Evolutionary conservation across 1,284 basidiomycete species (phyloP).

Genomic region (Apiotrichum gracile): DNA sequence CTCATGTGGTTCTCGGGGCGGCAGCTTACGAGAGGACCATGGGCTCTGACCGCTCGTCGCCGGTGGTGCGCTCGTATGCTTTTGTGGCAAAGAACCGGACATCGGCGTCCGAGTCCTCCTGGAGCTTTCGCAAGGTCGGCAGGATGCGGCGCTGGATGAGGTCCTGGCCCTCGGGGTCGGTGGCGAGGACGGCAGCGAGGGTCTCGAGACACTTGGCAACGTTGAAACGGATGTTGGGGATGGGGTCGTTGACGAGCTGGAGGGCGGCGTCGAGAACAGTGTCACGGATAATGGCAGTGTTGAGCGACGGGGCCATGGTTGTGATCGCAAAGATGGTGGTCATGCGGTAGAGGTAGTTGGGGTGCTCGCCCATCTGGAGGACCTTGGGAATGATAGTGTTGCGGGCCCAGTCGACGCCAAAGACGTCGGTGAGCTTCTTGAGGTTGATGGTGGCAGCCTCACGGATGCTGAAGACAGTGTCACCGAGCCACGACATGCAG

Average conservation of each 20-base stretch:
- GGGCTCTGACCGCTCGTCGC: constrained; percentile 33
- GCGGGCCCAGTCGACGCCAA: constrained; percentile 97
- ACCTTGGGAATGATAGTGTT: constrained; percentile 95
- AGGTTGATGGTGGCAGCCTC: constrained; percentile 96
- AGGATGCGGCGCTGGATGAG: constrained; percentile 69
- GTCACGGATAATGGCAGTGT: constrained; percentile 73
- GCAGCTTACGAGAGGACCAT: constrained; percentile 24
- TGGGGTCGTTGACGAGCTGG: constrained; percentile 79
- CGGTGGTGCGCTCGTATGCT: constrained; percentile 44
- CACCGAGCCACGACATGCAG: constrained; percentile 99
- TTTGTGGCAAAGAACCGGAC: constrained; percentile 58
- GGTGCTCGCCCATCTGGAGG: constrained; percentile 93
- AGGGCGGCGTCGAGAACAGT: constrained; percentile 83
- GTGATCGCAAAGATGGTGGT: constrained; percentile 98
- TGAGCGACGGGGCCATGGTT: constrained; percentile 93
- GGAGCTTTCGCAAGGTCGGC: constrained; percentile 78
- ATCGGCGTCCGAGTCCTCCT: constrained; percentile 89
- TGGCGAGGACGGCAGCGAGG: constrained; percentile 65
- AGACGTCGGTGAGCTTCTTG: constrained; percentile 96
- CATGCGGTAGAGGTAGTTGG: constrained; percentile 97
- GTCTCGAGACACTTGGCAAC: constrained; percentile 92
- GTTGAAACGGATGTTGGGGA: constrained; percentile 99
- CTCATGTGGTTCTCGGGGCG: background rate
- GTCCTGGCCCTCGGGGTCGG: constrained; percentile 64
- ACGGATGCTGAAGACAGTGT: constrained; percentile 96